Evolutionary conservation across 2,329 filamentous ascomycete genomes (phyloP), one percentile per base, ranked within the genome.

Genomic region (Hypoxylon sp.): DNA sequence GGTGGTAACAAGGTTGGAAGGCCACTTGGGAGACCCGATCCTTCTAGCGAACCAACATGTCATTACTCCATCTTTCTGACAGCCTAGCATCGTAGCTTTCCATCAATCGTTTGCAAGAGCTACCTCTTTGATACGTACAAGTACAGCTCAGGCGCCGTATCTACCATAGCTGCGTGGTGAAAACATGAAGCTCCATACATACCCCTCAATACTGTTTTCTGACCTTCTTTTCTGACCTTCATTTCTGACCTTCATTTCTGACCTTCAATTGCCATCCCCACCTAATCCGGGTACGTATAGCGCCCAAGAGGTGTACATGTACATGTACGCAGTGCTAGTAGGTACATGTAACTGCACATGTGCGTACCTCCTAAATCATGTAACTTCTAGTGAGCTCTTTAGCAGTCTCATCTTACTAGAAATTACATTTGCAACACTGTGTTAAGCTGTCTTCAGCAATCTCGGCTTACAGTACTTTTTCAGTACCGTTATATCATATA

Each of bases 1-100:
- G 50, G 53, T 59, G 47, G 52, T 61, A 53, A 26, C 54, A 48
- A 59, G 48, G 33, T 54, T 46, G 35, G 42, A 35, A 19, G 31
- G 48, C 64, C 64, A 67, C 64, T 33, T 67, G 59, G 64, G 47
- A 51, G 19, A 26, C 42, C 44, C 46, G 50, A 50, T 59, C 57
- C 63, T 54, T 54, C 55, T 31, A 44, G 19, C 19, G 31, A 64
- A 39, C 48, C 19, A 50, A 24, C 55, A 33, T 22, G 10, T 19
- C n/a, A 17, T 31, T 44, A 46, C 53, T 33, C 42, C 42, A 57
- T 57, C 24, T 57, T 39, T 47, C 44, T 47, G 17, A 8, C 39
- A 42, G 17, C 39, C 37, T n/a, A 17, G 37, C 37, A 42, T 42
- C 37, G 37, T 42, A 42, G 39, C 39, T 44, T 17, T 44, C 9